Conservation (phyloP, 2,329 filamentous ascomycete species). For the Cladosporium halotolerans region DNA sequence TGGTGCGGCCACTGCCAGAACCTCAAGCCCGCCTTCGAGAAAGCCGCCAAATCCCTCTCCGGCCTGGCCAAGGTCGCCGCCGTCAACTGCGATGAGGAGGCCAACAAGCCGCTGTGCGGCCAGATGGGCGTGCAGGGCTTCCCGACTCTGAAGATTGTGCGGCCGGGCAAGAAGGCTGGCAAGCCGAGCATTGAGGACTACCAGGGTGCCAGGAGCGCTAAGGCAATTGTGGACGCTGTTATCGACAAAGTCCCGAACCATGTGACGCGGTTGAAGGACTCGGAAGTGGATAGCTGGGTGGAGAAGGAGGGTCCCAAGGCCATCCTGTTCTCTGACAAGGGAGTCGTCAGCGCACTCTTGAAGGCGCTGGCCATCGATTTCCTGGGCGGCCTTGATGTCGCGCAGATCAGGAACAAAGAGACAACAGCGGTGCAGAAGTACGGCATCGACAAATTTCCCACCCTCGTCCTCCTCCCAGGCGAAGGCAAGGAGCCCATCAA, state of each 20-base stretch:
- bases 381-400: conserved; percentile 69
- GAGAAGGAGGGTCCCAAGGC: conserved; percentile 70
- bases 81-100: conserved; percentile 88
- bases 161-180: conserved; percentile 72
- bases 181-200: conserved; percentile 87
- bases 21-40: conserved; percentile 92
- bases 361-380: conserved; percentile 88
- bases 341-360: conserved; percentile 73
- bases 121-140: conserved; percentile 87
- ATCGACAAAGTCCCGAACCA: conserved; percentile 86
- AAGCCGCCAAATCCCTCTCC: conserved; percentile 80
- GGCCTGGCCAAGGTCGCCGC: conserved; percentile 92
- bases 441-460: conserved; percentile 70
- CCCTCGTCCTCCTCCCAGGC: conserved; percentile 71
- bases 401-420: conserved; percentile 80
- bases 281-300: conserved; percentile 68
- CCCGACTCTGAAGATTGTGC: conserved; percentile 90
- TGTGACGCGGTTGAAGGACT: conserved; percentile 74
- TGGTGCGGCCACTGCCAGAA: conserved; percentile 98
- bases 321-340: conserved; percentile 90
- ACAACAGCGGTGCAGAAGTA: conserved; percentile 64
- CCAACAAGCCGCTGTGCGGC: conserved; percentile 82
- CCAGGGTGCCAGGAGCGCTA: conserved; percentile 74
- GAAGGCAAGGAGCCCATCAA: conserved; percentile 61
- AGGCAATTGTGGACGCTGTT: conserved; percentile 79